Evolutionary conservation across 2,329 filamentous ascomycete species (phyloP), one percentile per base, ranked within the genome.

Genomic region (Paecilomyces niveus): DNA sequence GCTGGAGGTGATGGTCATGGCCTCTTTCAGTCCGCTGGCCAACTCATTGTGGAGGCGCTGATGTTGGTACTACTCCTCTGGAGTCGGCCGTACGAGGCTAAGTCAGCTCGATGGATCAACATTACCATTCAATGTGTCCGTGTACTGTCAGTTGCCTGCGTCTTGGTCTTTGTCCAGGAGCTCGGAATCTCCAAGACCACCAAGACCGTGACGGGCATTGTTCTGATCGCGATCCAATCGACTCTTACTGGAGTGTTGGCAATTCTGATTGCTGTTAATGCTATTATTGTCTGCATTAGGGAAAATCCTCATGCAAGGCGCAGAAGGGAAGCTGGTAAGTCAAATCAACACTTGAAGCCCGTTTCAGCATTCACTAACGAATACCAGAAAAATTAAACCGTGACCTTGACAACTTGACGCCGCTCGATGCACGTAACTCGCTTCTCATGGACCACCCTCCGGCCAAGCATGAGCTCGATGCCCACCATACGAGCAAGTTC

Each of bases 121-220:
- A 92, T 96, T 68, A 80, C 86, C 69, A 97, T 97, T 67, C 91
- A 96, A 74, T 81, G 89, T 39, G 91, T 97, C 18, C 89, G 94
- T 51, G 89, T 96, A 11, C 78, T 97, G 55, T 97, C 93, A 0
- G 89, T 97, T 6, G 82, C 85, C 57, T 96, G 92, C 77, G 90
- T 97, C 66, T 78, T 99, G 64, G 81, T 97, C 55, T 99, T 97
- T 67, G 93, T 97, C 29, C 89, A 97, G 71, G 88, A 97, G 76
- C 86, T 99, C 57, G 90, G 89, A 58, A 88, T 99, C 65, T 83
- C 86, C 5, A 88, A 97, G 74, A 96, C 92, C 9, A 97, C 93
- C 9, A 91, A 97, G 79, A 97, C 94, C 0, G 85, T 97, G 54
- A 93, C 90, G 15, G 94, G 94, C 57, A 85, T 97, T n/a, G 90